Conservation (phyloP, 2,329 filamentous ascomycete genomes). For the Apiospora malaysiana region DNA sequence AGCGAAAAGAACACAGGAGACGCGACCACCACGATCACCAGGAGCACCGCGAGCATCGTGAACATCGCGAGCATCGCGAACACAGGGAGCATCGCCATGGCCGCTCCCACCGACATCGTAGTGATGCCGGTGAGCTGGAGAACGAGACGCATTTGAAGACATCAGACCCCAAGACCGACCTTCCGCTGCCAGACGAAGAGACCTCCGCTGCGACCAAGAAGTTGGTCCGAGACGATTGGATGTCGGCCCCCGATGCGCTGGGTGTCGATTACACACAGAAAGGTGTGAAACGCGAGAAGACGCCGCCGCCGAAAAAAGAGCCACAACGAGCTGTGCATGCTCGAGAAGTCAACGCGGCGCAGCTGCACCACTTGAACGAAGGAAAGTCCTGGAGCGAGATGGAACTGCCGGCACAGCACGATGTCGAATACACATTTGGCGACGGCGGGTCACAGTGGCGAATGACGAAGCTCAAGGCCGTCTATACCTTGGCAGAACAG, state of each 20-base stretch:
- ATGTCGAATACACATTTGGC: conserved; percentile 84
- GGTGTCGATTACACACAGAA: conserved; percentile 83
- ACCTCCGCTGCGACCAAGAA: conserved; percentile 43
- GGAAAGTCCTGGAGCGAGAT: conserved; percentile 60
- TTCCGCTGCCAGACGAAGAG: conserved; percentile 58
- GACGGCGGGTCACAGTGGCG: conserved; percentile 92
- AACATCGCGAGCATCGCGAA: conserved; percentile 26
- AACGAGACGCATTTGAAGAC: conserved; percentile 47
- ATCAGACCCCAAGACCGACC: conserved; percentile 55
- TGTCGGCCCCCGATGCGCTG: conserved; percentile 83
- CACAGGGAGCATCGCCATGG: neutral
- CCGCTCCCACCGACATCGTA: conserved; percentile 23
- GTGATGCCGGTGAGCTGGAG: conserved; percentile 36
- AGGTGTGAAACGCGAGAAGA: conserved; percentile 59
- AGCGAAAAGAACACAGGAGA: conserved; percentile 12
- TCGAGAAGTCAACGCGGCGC: conserved; percentile 76
- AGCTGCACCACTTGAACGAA: conserved; percentile 66
- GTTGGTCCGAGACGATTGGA: conserved; percentile 85
- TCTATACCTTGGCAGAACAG: conserved; percentile 81
- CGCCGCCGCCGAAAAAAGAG: conserved; percentile 57
- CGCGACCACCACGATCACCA: conserved; percentile 37
- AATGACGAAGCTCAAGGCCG: conserved; percentile 90
- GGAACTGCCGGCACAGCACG: conserved; percentile 59
- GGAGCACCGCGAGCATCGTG: conserved; percentile 40
- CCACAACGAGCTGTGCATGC: conserved; percentile 76